phyloP scores from a whole-genome alignment of 768 basidiomycete genomes.

The Gelatoporia subvermispora region DNA sequence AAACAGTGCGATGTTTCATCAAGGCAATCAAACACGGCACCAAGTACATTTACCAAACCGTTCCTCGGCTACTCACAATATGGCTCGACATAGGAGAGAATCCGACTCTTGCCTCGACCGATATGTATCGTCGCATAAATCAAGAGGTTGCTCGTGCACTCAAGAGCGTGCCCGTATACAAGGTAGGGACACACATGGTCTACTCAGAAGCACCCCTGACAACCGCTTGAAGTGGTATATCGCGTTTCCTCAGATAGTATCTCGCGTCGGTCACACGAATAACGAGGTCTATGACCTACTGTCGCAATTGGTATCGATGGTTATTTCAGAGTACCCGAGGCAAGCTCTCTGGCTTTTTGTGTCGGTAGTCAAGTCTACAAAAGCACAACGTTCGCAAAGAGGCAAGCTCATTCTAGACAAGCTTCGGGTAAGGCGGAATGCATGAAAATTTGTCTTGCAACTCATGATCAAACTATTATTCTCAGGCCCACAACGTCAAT shows the following conservation, averaged over 20 bases:
- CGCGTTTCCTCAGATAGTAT: conserved; percentile 95
- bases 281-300: conserved; percentile 55
- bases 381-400: conserved; percentile 50
- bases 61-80: conserved; percentile 89
- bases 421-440: conserved; percentile 44
- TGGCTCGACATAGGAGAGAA: conserved; percentile 89
- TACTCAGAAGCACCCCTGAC: background rate
- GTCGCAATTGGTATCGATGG: conserved; percentile 58
- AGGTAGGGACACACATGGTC: conserved; percentile 39
- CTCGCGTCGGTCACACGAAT: conserved; percentile 79
- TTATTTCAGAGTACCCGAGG: conserved; percentile 80
- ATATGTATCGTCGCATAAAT: conserved; percentile 54
- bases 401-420: conserved; percentile 55
- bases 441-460: background rate
- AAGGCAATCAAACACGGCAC: conserved; percentile 77
- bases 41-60: conserved; percentile 94
- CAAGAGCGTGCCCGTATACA: conserved; percentile 67
- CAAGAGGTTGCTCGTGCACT: conserved; percentile 40
- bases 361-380: conserved; percentile 82
- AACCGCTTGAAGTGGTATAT: conserved; percentile 73
- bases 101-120: conserved; percentile 12
- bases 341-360: conserved; percentile 93
- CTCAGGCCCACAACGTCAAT: conserved; percentile 40
- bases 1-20: conserved; percentile 62
- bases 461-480: background rate